These are phyloP conservation scores for Fusarium acutatum DNA, from an alignment of 2,329 filamentous ascomycete species.

Conservation along the genomic window DNA sequence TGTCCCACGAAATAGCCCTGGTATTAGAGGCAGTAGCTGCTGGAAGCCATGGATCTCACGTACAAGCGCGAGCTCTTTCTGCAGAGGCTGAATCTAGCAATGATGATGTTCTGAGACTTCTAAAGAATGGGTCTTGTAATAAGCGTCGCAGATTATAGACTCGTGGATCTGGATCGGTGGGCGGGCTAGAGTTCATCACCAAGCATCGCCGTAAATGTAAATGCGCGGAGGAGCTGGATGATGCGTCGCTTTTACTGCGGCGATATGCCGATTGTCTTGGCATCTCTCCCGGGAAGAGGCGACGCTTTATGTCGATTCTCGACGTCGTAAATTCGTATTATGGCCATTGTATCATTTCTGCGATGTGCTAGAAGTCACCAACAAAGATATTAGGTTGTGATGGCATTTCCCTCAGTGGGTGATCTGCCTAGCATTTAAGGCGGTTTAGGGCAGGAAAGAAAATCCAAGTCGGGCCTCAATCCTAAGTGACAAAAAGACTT, in stretches of 20 bases:
- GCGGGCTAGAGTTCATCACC: background rate
- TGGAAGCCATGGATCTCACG: background rate
- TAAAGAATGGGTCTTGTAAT: background rate
- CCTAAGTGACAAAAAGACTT: background rate
- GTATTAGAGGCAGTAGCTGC: background rate
- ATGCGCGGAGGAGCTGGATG: background rate
- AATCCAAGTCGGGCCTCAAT: background rate
- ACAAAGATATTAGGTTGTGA: background rate
- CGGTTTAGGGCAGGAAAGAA: background rate
- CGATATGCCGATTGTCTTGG: background rate
- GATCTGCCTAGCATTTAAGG: background rate
- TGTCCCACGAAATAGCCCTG: too few species aligned
- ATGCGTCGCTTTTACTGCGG: background rate
- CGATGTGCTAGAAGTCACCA: background rate
- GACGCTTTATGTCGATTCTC: background rate
- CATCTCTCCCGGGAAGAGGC: background rate
- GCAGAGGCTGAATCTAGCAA: background rate
- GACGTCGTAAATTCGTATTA: background rate
- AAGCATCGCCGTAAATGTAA: background rate
- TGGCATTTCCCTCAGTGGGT: background rate
- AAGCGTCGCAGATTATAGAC: background rate
- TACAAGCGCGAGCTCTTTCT: background rate
- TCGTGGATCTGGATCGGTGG: background rate
- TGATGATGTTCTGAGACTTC: background rate
- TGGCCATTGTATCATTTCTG: background rate